A percentile compares a stretch with the other conserved stretches of the same genome.
Conservation (phyloP, 2,329 filamentous ascomycete genomes). For the Alternaria burnsii region DNA sequence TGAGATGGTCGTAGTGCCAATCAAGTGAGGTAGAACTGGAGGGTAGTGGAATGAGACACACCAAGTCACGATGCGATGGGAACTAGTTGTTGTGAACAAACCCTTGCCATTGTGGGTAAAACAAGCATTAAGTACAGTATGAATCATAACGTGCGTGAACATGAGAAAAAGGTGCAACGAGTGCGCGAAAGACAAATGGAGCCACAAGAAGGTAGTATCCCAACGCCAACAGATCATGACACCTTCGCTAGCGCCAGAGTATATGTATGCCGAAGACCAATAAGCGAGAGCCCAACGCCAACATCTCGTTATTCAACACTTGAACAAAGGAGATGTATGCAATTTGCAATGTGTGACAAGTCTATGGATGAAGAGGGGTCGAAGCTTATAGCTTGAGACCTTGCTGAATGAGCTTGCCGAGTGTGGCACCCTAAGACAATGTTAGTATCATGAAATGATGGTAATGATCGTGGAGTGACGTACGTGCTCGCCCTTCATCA, state of each 20-base stretch:
- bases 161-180: slow-evolving; percentile 9
- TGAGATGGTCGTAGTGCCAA: not conserved
- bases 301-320: slow-evolving; percentile 45
- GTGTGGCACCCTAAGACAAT: slow-evolving; percentile 44
- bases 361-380: slow-evolving; percentile 14
- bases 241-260: slow-evolving; percentile 21
- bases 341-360: slow-evolving; percentile 26
- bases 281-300: slow-evolving; percentile 31
- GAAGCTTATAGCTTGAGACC: slow-evolving; percentile 48
- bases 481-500: slow-evolving; percentile 72
- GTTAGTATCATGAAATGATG: slow-evolving; percentile 32
- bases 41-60: not conserved
- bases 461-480: slow-evolving; percentile 29
- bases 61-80: not conserved
- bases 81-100: slow-evolving; percentile 18
- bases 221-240: slow-evolving; percentile 10
- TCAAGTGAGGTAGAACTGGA: not conserved
- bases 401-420: slow-evolving; percentile 56
- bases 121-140: slow-evolving; percentile 19
- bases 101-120: slow-evolving; percentile 25
- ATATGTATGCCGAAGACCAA: slow-evolving; percentile 17
- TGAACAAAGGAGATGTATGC: slow-evolving; percentile 48
- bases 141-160: slow-evolving; percentile 15
- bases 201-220: slow-evolving; percentile 10
- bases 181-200: slow-evolving; percentile 7